A percentile compares a stretch with the other conserved stretches of the same genome.
phyloP scores from a whole-genome alignment of 495 filamentous ascomycete species.

The Sabuloglossum arenarium region DNA sequence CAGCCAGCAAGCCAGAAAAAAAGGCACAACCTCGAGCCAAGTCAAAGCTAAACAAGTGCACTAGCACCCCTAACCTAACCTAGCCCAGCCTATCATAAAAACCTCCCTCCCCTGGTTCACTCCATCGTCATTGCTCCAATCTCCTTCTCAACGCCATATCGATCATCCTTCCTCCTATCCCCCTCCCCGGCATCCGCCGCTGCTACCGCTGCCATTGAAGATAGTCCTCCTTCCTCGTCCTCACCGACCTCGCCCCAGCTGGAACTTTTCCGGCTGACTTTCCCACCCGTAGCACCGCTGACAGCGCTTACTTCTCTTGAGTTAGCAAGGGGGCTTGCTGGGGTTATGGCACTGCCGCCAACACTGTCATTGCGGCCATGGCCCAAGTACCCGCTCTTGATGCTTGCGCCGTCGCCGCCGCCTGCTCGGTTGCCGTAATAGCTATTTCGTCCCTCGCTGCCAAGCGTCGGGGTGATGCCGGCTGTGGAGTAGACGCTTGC shows the following conservation, averaged over 20 bases:
- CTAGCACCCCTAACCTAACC: no score
- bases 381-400: constrained; percentile 54
- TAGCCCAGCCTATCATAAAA: no score
- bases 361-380: constrained; percentile 70
- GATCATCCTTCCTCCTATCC: no score
- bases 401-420: constrained; percentile 61
- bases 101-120: no score
- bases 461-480: constrained; percentile 39
- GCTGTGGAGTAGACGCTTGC: constrained; percentile 73
- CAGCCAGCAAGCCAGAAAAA: no score
- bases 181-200: no score
- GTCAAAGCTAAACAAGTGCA: no score
- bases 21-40: no score
- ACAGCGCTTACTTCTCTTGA: constrained; percentile 22
- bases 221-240: constrained; percentile 12
- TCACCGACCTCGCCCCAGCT: constrained; percentile 39
- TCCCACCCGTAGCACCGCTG: constrained; percentile 19
- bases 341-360: constrained; percentile 48
- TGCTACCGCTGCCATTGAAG: no score
- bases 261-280: constrained; percentile 38
- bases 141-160: no score
- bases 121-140: no score
- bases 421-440: constrained; percentile 53
- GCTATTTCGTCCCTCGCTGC: constrained; percentile 63
- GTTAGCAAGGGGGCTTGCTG: constrained; percentile 37